phyloP scores from a whole-genome alignment of 2,329 filamentous ascomycete genomes.

The Colletotrichum cuscutae region DNA sequence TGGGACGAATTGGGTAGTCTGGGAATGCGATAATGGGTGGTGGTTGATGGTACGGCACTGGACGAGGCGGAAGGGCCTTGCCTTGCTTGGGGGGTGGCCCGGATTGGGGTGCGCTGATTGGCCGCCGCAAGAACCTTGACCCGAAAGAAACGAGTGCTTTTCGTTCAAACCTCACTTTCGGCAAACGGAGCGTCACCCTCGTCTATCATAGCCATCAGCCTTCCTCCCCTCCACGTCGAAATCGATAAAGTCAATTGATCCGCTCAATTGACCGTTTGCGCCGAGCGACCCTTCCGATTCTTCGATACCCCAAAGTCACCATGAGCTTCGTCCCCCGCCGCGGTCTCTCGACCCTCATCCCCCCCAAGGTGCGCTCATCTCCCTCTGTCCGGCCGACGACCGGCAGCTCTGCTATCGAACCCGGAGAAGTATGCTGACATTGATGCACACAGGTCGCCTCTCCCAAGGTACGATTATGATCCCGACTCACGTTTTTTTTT shows the following conservation, averaged over 20 bases:
- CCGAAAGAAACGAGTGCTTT: slow-evolving; percentile 60
- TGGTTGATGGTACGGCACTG: slow-evolving; percentile 39
- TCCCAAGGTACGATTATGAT: slow-evolving; percentile 74
- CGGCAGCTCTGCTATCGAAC: neutral
- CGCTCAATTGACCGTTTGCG: slow-evolving; percentile 32
- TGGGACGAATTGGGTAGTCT: slow-evolving; percentile 7
- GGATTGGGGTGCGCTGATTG: slow-evolving; percentile 51
- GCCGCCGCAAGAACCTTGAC: slow-evolving; percentile 55
- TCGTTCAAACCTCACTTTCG: slow-evolving; percentile 45
- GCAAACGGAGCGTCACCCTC: slow-evolving; percentile 33
- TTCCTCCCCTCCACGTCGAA: slow-evolving; percentile 27
- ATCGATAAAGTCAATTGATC: slow-evolving; percentile 34
- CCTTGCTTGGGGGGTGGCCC: slow-evolving; percentile 29
- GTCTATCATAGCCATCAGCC: slow-evolving; percentile 30
- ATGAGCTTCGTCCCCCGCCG: slow-evolving; percentile 95
- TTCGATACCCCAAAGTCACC: slow-evolving; percentile 57
- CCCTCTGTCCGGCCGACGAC: slow-evolving; percentile 30
- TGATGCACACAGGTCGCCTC: slow-evolving; percentile 73
- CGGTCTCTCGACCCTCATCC: slow-evolving; percentile 97
- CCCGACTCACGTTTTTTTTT: slow-evolving; percentile 13
- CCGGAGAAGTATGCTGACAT: slow-evolving; percentile 9
- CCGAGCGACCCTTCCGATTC: slow-evolving; percentile 40
- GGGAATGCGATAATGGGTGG: slow-evolving; percentile 28
- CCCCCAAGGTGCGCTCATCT: slow-evolving; percentile 83
- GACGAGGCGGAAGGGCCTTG: slow-evolving; percentile 31